phyloP scores from a whole-genome alignment of 1,284 basidiomycete species.

The Dichomitus squalens region DNA sequence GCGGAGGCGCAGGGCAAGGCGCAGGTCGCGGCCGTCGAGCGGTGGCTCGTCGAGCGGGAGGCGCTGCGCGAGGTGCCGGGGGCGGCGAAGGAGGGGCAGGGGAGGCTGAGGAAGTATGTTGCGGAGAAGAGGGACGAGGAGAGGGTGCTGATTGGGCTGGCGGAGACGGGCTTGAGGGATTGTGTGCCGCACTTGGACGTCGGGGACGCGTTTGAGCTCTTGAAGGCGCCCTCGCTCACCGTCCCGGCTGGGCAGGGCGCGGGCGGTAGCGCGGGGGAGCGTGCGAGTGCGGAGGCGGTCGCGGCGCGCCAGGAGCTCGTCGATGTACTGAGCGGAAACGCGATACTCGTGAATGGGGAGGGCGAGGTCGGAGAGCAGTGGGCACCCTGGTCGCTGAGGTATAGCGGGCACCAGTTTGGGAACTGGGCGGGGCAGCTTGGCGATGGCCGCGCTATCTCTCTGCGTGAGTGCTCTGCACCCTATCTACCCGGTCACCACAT shows the following conservation, averaged over 20 bases:
- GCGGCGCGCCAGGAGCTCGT: conserved; percentile 69
- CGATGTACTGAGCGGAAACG: conserved; percentile 80
- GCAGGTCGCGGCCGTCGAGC: conserved; percentile 66
- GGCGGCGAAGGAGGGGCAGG: not conserved
- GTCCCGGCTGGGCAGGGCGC: conserved; percentile 18
- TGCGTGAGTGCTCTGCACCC: conserved; percentile 50
- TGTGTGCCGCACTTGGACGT: conserved; percentile 87
- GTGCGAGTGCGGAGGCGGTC: conserved; percentile 39
- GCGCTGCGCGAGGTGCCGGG: conserved; percentile 41
- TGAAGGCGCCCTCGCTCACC: conserved; percentile 58
- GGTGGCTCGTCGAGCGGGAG: conserved; percentile 70
- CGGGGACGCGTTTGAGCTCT: conserved; percentile 73
- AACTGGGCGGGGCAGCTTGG: conserved; percentile 96
- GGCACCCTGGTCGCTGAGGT: conserved; percentile 87
- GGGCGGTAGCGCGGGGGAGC: conserved; percentile 22
- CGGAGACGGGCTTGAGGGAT: conserved; percentile 68
- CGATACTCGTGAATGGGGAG: conserved; percentile 60
- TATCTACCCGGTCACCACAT: not conserved
- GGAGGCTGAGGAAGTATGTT: conserved; percentile 44
- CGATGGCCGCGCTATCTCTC: conserved; percentile 90
- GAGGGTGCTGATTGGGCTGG: conserved; percentile 70
- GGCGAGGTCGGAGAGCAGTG: conserved; percentile 51
- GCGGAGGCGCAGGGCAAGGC: conserved; percentile 45
- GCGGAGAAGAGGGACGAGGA: conserved; percentile 58
- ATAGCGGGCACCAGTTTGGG: conserved; percentile 93